These are phyloP conservation scores for Russula sp. DNA, from an alignment of 768 basidiomycete genomes.

Conservation along the genomic window DNA sequence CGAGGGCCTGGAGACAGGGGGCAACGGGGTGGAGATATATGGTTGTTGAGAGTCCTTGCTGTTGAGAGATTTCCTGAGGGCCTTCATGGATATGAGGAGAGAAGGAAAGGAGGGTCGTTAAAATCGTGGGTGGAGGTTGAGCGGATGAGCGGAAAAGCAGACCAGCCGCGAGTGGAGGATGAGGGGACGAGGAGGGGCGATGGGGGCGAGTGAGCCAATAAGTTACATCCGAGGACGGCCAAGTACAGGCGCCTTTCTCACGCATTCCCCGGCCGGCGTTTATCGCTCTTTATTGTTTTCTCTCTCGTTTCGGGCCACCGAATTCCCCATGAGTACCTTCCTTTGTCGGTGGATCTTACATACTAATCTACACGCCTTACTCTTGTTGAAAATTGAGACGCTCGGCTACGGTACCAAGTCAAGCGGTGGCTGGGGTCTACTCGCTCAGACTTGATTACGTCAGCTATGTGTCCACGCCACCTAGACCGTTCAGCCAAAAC, in stretches of 20 bases:
- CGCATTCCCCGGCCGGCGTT: background rate
- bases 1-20: constrained; percentile 65
- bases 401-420: background rate
- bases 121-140: constrained; percentile 30
- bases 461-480: constrained; percentile 11
- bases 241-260: background rate
- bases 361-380: background rate
- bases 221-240: background rate
- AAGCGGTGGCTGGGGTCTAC: constrained; percentile 10
- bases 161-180: constrained; percentile 29
- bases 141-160: constrained; percentile 31
- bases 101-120: constrained; percentile 7
- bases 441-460: background rate
- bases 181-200: background rate
- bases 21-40: constrained; percentile 65
- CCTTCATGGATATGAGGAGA: constrained; percentile 58
- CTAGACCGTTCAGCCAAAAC: background rate
- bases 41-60: constrained; percentile 66
- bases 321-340: background rate
- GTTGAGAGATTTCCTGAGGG: constrained; percentile 78
- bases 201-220: background rate
- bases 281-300: background rate
- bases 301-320: background rate
- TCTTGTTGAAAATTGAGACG: background rate
- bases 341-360: background rate